Evolutionary conservation across 2,329 filamentous ascomycete genomes (phyloP).

Genomic region (Chrysosporium keratinophilum): DNA sequence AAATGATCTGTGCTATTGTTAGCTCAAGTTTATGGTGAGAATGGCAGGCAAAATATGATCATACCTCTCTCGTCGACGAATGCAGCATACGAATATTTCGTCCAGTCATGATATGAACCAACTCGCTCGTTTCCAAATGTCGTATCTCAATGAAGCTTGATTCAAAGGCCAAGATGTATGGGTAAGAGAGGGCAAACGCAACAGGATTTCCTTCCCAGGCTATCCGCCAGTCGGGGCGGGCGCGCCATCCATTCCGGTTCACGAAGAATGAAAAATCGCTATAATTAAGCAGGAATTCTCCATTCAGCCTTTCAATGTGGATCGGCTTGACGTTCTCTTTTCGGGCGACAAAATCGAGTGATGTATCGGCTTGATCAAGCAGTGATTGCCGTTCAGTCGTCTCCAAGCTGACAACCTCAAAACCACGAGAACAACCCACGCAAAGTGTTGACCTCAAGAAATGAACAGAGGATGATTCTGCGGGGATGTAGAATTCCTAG

Average conservation of each 20-base stretch:
- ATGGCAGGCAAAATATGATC: constrained; percentile 23
- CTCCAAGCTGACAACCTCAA: constrained; percentile 92
- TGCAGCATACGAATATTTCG: constrained; percentile 97
- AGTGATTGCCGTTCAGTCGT: constrained; percentile 97
- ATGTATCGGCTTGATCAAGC: constrained; percentile 94
- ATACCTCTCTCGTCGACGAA: constrained; percentile 90
- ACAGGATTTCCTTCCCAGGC: constrained; percentile 93
- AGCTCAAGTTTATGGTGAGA: constrained; percentile 15
- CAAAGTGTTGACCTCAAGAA: constrained; percentile 95
- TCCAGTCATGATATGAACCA: constrained; percentile 89
- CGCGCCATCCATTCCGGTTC: constrained; percentile 95
- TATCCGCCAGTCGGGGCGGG: constrained; percentile 90
- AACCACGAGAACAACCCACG: constrained; percentile 87
- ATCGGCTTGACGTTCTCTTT: constrained; percentile 92
- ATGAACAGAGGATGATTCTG: constrained; percentile 95
- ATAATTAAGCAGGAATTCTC: constrained; percentile 96
- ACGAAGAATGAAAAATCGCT: constrained; percentile 99
- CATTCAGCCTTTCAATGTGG: constrained; percentile 92
- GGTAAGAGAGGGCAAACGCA: constrained; percentile 87
- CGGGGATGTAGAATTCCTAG: constrained; percentile 92
- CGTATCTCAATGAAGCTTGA: constrained; percentile 94
- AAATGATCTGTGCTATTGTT: constrained; percentile 61
- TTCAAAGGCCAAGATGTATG: constrained; percentile 95
- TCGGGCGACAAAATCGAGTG: constrained; percentile 88
- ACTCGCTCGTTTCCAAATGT: constrained; percentile 81